Percentiles rank a stretch among this genome's conserved stretches.
Conservation (phyloP, 352 stramenopile genomes). For the Pythium rishiriense region DNA sequence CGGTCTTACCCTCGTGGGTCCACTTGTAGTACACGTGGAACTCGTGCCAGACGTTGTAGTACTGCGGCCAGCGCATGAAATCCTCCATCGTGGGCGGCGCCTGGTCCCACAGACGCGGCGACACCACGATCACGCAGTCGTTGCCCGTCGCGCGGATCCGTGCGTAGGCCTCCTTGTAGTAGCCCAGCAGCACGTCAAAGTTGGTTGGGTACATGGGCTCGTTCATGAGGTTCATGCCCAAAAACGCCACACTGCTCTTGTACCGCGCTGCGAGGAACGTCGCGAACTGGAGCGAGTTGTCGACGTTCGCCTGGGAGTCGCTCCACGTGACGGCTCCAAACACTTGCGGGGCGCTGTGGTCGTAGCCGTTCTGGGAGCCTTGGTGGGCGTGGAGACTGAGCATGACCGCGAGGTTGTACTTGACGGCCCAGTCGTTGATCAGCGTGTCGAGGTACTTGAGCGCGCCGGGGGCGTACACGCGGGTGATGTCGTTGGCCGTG, state of each 20-base stretch:
- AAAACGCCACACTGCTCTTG: slow-evolving; percentile 42
- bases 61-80: slow-evolving; percentile 36
- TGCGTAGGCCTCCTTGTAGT: slow-evolving; percentile 45
- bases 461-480: slow-evolving; percentile 21
- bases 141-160: slow-evolving; percentile 39
- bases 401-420: slow-evolving; percentile 59
- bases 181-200: slow-evolving; percentile 32
- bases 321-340: slow-evolving; percentile 30
- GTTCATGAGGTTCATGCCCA: slow-evolving; percentile 61
- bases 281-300: slow-evolving; percentile 40
- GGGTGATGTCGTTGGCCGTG: not conserved
- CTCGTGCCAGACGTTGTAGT: slow-evolving; percentile 60
- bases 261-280: slow-evolving; percentile 50
- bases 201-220: slow-evolving; percentile 37
- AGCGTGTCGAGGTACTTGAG: slow-evolving; percentile 54
- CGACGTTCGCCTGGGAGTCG: slow-evolving; percentile 26
- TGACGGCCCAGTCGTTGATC: slow-evolving; percentile 49
- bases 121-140: slow-evolving; percentile 46
- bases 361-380: slow-evolving; percentile 60
- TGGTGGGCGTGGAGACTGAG: slow-evolving; percentile 58
- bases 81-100: slow-evolving; percentile 24
- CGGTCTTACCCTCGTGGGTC: slow-evolving; percentile 26
- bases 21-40: slow-evolving; percentile 60
- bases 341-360: slow-evolving; percentile 39
- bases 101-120: slow-evolving; percentile 47